Evolutionary conservation across 75 land plant species (phyloP), one percentile per base, ranked within the genome.

Genomic region (Pinus taeda): DNA sequence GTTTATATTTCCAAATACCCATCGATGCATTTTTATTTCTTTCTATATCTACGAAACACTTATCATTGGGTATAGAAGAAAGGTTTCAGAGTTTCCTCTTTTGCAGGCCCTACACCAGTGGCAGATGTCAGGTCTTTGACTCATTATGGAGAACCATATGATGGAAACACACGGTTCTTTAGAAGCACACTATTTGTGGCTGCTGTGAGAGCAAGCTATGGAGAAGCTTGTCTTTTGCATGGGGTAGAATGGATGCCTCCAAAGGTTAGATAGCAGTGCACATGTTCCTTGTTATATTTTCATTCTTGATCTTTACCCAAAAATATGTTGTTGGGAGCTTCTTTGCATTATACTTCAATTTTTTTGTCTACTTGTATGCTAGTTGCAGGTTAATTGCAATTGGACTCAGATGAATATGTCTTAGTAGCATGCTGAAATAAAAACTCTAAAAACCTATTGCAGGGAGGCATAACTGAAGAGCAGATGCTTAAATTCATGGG

Each of bases 211-310:
- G 91, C 99, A 24, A 95, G 88, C 78, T 97, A 97, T 85, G 91
- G 93, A 37, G 99, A 97, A 89, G 77, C 94, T 67, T 91, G 91
- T 81, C 87, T 97, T 78, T 83, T 97, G 77, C 99, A 97, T 84
- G 99, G 99, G 64, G 90, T 87, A 66, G 96, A 97, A 29, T 91
- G 96, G 91, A 97, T 97, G 99, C 96, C 99, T 76, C 99, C 99
- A 18, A 97, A 97, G 98, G 99, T 97, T 59, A 64, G 75, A 57
- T 20, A 22, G 57, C 29, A 72, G 15, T 73, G 65, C 71, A 37
- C n/a, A 69, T 69, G 49, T 67, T 67, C 22, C 58, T 73, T 56
- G 0, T 55, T 56, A 17, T 26, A 29, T 73, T 73, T 73, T 26
- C 36, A 56, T 24, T 15, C 20, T 42, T 69, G 49, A 6, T 69